These are phyloP conservation scores for Clonostachys rhizophaga DNA, from an alignment of 2,329 filamentous ascomycete genomes.

Conservation along the genomic window DNA sequence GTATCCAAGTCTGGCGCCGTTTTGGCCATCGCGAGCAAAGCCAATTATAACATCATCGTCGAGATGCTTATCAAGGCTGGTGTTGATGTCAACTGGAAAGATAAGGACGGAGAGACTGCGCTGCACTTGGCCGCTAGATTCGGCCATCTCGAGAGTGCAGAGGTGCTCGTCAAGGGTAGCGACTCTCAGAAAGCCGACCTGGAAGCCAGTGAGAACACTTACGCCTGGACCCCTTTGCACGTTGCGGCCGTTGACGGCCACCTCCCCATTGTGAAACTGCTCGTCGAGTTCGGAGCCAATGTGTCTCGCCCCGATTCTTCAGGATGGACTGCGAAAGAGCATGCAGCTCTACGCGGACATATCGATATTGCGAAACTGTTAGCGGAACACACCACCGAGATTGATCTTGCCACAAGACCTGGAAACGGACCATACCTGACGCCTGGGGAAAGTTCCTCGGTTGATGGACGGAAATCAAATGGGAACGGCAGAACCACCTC, in stretches of 20 bases:
- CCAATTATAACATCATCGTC: slow-evolving; percentile 81
- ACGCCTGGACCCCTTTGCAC: slow-evolving; percentile 93
- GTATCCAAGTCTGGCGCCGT: slow-evolving; percentile 84
- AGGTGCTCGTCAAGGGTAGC: slow-evolving; percentile 67
- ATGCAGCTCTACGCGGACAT: slow-evolving; percentile 86
- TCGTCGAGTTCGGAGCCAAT: slow-evolving; percentile 76
- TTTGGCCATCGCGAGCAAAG: slow-evolving; percentile 80
- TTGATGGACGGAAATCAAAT: slow-evolving; percentile 55
- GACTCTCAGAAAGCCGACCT: slow-evolving; percentile 68
- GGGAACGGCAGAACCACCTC: slow-evolving; percentile 11
- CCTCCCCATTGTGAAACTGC: slow-evolving; percentile 65
- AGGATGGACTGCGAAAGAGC: slow-evolving; percentile 91
- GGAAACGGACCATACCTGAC: neutral
- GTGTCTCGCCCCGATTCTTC: slow-evolving; percentile 74
- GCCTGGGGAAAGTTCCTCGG: slow-evolving; percentile 41
- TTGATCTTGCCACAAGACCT: slow-evolving; percentile 18
- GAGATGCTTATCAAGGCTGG: slow-evolving; percentile 83
- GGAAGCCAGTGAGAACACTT: slow-evolving; percentile 76
- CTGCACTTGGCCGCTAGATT: slow-evolving; percentile 89
- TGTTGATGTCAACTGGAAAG: slow-evolving; percentile 90
- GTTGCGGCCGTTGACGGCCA: slow-evolving; percentile 89
- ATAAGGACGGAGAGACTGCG: slow-evolving; percentile 85
- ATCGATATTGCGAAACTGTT: slow-evolving; percentile 73
- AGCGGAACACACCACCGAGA: slow-evolving; percentile 38
- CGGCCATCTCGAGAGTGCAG: slow-evolving; percentile 76